phyloP scores from a whole-genome alignment of 179 eudicot genomes.

The Gypsophila paniculata region DNA sequence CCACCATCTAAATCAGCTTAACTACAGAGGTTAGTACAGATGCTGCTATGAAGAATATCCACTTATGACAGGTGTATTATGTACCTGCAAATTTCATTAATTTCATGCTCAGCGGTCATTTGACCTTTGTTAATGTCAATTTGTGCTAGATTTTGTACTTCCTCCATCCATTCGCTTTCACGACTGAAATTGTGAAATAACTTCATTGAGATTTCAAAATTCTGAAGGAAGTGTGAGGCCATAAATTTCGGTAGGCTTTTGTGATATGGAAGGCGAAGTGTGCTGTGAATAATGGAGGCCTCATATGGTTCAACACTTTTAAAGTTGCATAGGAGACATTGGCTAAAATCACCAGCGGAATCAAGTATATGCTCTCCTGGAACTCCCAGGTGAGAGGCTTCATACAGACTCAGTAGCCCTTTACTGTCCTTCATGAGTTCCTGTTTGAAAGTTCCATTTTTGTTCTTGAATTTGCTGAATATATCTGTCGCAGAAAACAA shows the following conservation, averaged over 20 bases:
- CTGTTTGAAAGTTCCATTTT: constrained; percentile 32
- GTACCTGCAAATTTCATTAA: constrained; percentile 29
- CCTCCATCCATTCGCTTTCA: constrained; percentile 12
- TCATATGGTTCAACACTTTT: background rate
- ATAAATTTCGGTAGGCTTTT: constrained; percentile 21
- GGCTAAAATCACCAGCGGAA: constrained; percentile 36
- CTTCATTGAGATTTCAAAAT: background rate
- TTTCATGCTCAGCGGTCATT: constrained; percentile 19
- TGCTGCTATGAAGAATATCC: background rate
- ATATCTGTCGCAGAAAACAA: constrained; percentile 27
- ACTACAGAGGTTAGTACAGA: background rate
- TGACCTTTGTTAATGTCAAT: constrained; percentile 9
- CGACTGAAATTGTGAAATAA: background rate
- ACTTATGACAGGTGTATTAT: background rate
- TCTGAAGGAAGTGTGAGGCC: constrained; percentile 11
- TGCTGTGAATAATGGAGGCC: constrained; percentile 11
- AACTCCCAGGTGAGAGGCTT: constrained; percentile 50
- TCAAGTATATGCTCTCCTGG: constrained; percentile 49
- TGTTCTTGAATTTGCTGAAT: constrained; percentile 35
- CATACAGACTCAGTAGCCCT: constrained; percentile 50
- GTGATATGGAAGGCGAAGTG: constrained; percentile 15
- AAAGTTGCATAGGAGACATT: constrained; percentile 5
- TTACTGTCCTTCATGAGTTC: constrained; percentile 30
- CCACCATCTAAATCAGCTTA: constrained; percentile 44
- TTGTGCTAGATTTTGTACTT: constrained; percentile 28